These are phyloP conservation scores for Panicum miliaceum DNA, from an alignment of 176 grass and related monocot species.

Conservation along the genomic window DNA sequence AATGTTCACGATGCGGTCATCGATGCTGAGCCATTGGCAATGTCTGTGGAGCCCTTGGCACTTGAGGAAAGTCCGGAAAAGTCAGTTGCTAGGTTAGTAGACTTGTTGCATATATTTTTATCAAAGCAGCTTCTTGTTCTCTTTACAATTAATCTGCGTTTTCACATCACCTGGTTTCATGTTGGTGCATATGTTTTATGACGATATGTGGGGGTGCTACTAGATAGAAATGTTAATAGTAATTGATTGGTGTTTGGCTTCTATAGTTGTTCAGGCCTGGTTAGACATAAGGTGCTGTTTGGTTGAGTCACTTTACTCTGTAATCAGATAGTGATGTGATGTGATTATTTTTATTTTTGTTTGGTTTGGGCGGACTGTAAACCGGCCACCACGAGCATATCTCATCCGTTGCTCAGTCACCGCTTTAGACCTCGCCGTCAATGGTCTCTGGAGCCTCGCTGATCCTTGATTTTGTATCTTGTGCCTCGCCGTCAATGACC, in stretches of 20 bases:
- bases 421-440: too few species aligned
- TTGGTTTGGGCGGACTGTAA: too few species aligned
- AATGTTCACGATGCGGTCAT: conserved; percentile 41
- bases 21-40: conserved; percentile 65
- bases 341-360: too few species aligned
- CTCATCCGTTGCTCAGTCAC: too few species aligned
- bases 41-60: conserved; percentile 51
- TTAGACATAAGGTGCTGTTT: not conserved
- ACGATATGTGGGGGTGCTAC: not conserved
- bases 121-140: not conserved
- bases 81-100: conserved; percentile 67
- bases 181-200: conserved; percentile 12
- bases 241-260: conserved; percentile 3
- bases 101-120: conserved; percentile 28
- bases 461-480: too few species aligned
- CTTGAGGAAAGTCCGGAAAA: conserved; percentile 50
- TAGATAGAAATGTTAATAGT: not conserved
- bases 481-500: too few species aligned
- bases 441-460: too few species aligned
- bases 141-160: conserved; percentile 12
- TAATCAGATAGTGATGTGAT: too few species aligned
- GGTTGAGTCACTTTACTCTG: too few species aligned
- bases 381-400: too few species aligned
- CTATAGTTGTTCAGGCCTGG: not conserved
- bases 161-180: not conserved